phyloP scores from a whole-genome alignment of 2,329 filamentous ascomycete species.

The Neofusicoccum kwambonambiense region DNA sequence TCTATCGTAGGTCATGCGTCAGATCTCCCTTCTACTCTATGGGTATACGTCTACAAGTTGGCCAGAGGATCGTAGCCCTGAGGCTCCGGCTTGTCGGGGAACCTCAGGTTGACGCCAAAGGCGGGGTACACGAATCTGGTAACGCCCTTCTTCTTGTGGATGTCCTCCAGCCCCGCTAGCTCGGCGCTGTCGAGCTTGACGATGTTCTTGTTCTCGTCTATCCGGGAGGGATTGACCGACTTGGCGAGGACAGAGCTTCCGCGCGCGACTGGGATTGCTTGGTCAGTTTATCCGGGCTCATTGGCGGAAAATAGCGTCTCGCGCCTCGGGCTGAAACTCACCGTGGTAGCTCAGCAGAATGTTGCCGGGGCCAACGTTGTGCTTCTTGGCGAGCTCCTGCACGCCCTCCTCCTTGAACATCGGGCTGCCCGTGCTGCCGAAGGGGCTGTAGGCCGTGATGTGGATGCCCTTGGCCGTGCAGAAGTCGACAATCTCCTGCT shows the following conservation, averaged over 20 bases:
- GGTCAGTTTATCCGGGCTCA: constrained; percentile 10
- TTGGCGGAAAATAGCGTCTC: constrained; percentile 1
- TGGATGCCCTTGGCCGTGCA: constrained; percentile 68
- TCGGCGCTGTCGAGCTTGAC: constrained; percentile 66
- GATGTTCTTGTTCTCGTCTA: constrained; percentile 68
- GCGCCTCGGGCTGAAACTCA: constrained; percentile 41
- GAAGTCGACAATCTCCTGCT: constrained; percentile 69
- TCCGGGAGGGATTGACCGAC: constrained; percentile 66
- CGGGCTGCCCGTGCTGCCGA: constrained; percentile 50
- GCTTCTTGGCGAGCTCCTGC: constrained; percentile 51
- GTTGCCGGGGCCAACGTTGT: constrained; percentile 49
- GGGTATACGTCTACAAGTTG: constrained; percentile 13
- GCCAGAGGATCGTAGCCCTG: constrained; percentile 10
- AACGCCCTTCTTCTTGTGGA: constrained; percentile 48
- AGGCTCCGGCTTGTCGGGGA: constrained; percentile 45
- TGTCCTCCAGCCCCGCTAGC: constrained; percentile 49
- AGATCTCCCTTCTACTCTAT: background rate
- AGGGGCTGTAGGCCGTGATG: constrained; percentile 65
- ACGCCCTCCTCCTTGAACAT: constrained; percentile 49
- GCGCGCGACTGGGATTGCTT: constrained; percentile 57
- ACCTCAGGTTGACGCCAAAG: constrained; percentile 50
- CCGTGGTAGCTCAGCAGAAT: constrained; percentile 72
- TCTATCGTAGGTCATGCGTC: constrained; percentile 1
- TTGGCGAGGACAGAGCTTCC: constrained; percentile 72
- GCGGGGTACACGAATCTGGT: constrained; percentile 50